Evolutionary conservation across 1,284 basidiomycete species (phyloP).

Genomic region (Fomitiporia mediterranea): DNA sequence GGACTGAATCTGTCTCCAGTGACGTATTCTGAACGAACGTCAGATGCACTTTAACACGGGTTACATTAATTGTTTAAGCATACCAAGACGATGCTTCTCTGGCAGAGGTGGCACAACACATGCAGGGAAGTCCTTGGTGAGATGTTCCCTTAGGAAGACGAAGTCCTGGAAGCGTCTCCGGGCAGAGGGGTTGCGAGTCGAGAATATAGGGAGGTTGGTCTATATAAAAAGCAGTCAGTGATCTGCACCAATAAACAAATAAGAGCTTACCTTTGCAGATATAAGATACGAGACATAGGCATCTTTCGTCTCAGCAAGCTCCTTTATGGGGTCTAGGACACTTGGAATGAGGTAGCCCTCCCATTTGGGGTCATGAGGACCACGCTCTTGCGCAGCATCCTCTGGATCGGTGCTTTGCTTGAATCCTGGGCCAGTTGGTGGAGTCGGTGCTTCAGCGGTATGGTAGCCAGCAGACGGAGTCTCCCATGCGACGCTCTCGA

Average conservation of each 20-base stretch:
- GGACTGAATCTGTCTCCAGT: conserved; percentile 96
- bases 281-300: conserved; percentile 95
- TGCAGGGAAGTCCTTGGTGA: conserved; percentile 91
- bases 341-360: conserved; percentile 82
- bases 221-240: conserved; percentile 37
- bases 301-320: conserved; percentile 94
- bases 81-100: conserved; percentile 93
- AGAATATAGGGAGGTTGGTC: conserved; percentile 82
- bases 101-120: conserved; percentile 95
- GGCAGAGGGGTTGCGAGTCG: conserved; percentile 63
- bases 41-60: background rate
- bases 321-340: conserved; percentile 91
- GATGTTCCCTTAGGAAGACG: conserved; percentile 86
- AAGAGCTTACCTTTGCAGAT: conserved; percentile 68
- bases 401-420: conserved; percentile 57
- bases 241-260: background rate
- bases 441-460: conserved; percentile 34
- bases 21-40: conserved; percentile 74
- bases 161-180: conserved; percentile 96
- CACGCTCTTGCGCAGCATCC: conserved; percentile 53
- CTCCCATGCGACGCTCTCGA: conserved; percentile 84
- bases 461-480: conserved; percentile 54
- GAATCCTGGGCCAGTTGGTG: conserved; percentile 63
- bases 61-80: conserved; percentile 28
- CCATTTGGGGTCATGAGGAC: conserved; percentile 80